phyloP scores from a whole-genome alignment of 805 yeast genomes.

The Pichia manshurica region DNA sequence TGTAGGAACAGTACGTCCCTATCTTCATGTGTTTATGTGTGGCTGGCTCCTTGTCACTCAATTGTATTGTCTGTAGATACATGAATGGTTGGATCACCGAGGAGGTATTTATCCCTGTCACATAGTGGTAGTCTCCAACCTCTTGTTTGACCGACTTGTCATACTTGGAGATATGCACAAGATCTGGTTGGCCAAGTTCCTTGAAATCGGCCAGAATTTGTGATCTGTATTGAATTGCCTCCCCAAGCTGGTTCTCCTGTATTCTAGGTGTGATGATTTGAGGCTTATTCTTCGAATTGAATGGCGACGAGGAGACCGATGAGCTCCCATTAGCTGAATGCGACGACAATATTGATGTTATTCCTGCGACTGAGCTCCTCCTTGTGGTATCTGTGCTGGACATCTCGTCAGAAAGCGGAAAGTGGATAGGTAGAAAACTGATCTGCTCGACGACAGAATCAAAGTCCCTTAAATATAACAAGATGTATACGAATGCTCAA shows the following conservation, averaged over 20 bases:
- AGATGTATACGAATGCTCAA: too few species aligned
- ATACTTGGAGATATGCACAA: conserved; percentile 47
- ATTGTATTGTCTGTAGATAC: conserved; percentile 41
- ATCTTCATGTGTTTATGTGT: conserved; percentile 29
- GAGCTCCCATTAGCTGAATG: background rate
- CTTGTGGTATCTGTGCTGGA: conserved; percentile 6
- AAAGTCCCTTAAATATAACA: background rate
- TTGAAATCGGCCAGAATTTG: conserved; percentile 35
- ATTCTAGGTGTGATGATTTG: conserved; percentile 30
- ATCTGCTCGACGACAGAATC: too few species aligned
- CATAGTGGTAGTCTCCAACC: conserved; percentile 49
- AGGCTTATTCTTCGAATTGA: conserved; percentile 17
- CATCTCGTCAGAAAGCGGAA: background rate
- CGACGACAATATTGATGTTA: conserved; percentile 2
- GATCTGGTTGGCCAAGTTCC: conserved; percentile 73
- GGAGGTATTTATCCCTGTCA: conserved; percentile 48
- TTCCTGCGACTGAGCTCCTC: conserved; percentile 7
- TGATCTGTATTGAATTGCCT: conserved; percentile 48
- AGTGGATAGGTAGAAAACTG: too few species aligned
- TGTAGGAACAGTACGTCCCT: conserved; percentile 63
- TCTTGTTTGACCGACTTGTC: conserved; percentile 42
- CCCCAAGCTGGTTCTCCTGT: conserved; percentile 44
- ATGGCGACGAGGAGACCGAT: background rate
- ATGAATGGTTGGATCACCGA: conserved; percentile 51
- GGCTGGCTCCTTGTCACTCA: conserved; percentile 30